Evolutionary conservation across 345 rosid species (phyloP).

Genomic region (Brassica nigra): DNA sequence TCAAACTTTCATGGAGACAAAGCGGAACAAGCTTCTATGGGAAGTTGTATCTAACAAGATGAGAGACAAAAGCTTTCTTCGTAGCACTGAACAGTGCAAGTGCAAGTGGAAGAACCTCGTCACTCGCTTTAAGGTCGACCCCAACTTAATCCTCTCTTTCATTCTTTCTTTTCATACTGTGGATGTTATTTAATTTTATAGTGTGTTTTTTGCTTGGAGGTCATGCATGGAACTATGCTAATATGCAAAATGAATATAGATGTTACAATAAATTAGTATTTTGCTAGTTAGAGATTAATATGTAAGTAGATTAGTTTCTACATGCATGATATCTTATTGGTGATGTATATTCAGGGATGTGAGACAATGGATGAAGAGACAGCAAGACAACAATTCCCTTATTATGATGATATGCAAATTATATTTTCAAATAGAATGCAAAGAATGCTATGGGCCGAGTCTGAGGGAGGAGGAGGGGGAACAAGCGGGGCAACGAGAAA

Average conservation of each 20-base stretch:
- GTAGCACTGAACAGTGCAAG: constrained; percentile 99
- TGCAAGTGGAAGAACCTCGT: constrained; percentile 99
- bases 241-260: not conserved
- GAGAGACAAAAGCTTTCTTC: constrained; percentile 80
- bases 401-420: constrained; percentile 70
- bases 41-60: constrained; percentile 70
- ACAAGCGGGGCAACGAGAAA: constrained; percentile 46
- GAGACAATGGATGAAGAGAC: constrained; percentile 78
- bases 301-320: not conserved
- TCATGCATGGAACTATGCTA: constrained; percentile 26
- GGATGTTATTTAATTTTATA: not conserved
- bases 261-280: constrained; percentile 1
- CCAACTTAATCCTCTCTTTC: not conserved
- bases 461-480: constrained; percentile 65
- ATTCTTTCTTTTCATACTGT: not conserved
- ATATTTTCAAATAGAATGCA: constrained; percentile 70
- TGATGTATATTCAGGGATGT: constrained; percentile 58
- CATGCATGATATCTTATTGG: not conserved
- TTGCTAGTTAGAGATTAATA: not conserved
- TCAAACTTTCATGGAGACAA: constrained; percentile 90
- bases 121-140: constrained; percentile 85
- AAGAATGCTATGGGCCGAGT: constrained; percentile 72
- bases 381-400: constrained; percentile 82
- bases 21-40: constrained; percentile 92
- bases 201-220: constrained; percentile 15